Base-by-base conservation (phyloP, 2,329 filamentous ascomycete species). In the Triangularia setosa region DNA sequence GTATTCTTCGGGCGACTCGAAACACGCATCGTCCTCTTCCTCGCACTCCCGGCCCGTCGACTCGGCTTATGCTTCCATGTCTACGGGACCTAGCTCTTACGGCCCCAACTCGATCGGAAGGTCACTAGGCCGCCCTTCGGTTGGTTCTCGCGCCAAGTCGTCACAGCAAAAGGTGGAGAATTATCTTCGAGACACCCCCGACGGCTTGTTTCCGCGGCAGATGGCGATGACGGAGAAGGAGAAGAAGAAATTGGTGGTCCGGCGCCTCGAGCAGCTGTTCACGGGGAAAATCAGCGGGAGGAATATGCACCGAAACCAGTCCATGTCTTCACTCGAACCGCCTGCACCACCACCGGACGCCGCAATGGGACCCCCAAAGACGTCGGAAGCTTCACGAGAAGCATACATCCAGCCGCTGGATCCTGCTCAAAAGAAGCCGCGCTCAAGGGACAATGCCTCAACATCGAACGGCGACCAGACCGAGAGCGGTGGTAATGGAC, bases 181-280 rank as follows among this genome's bases (percentile, higher is more conserved):
- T 1, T 93, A 91, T 68, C 77, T 93, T 1, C 83, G 88, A 57
- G 88, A 92, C 58, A 92, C 93, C 4, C 90, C 90, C 0, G 83
- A 87, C 67, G 87, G 88, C 0, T 73, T 93, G 0, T 80, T 91
- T 40, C 89, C 90, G 0, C 83, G 84, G 11, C 81, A 84, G 53
- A 79, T 82, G 24, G 74, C 79, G 0, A 85, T 93, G 84, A 87
- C 87, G 0, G 91, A 94, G 14, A 88, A 86, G 68, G 84, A 90
- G 5, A 92, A 87, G 78, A 92, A 91, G 79, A 92, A 88, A 72
- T 73, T 93, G 21, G 89, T 94, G 0, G 92, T 94, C 2, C 84
- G 86, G 61, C 84, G 90, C 1, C 75, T 96, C 5, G 92, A 96
- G 72, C 90, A 93, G 67, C 81, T 96, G 1, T 96, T 95, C 67